These are phyloP conservation scores for Oxyria digyna DNA, from an alignment of 148 eudicot genomes.

Conservation along the genomic window DNA sequence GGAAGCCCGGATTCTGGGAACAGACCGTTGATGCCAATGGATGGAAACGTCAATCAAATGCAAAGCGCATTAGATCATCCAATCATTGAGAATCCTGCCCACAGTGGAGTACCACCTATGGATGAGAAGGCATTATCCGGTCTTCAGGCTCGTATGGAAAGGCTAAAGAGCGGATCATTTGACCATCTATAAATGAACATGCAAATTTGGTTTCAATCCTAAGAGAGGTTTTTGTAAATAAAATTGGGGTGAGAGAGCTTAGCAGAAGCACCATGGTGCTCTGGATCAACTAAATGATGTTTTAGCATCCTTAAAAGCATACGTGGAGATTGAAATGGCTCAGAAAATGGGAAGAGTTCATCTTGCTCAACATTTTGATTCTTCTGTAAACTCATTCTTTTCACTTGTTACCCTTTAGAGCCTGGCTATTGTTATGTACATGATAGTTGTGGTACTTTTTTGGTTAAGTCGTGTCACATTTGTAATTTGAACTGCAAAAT, in stretches of 20 bases:
- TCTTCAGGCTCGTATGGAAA: conserved; percentile 93
- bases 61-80: conserved; percentile 27
- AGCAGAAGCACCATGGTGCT: conserved; percentile 1
- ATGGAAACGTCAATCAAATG: conserved; percentile 36
- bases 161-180: conserved; percentile 87
- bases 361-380: background rate
- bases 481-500: background rate
- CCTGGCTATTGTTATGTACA: background rate
- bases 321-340: background rate
- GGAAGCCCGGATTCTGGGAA: conserved; percentile 48
- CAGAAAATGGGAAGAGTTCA: background rate
- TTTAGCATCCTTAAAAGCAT: background rate
- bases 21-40: conserved; percentile 44
- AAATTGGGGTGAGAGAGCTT: background rate
- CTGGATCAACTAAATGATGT: background rate
- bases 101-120: conserved; percentile 77
- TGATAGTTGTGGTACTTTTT: conserved; percentile 6
- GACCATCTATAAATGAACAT: conserved; percentile 36
- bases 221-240: conserved; percentile 2
- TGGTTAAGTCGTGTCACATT: background rate
- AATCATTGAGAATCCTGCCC: conserved; percentile 32
- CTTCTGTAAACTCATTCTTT: conserved; percentile 1
- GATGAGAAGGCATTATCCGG: conserved; percentile 97
- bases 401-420: background rate
- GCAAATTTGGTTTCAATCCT: background rate